These are phyloP conservation scores for Phytopythium vexans DNA, from an alignment of 352 stramenopile species.

Conservation along the genomic window DNA sequence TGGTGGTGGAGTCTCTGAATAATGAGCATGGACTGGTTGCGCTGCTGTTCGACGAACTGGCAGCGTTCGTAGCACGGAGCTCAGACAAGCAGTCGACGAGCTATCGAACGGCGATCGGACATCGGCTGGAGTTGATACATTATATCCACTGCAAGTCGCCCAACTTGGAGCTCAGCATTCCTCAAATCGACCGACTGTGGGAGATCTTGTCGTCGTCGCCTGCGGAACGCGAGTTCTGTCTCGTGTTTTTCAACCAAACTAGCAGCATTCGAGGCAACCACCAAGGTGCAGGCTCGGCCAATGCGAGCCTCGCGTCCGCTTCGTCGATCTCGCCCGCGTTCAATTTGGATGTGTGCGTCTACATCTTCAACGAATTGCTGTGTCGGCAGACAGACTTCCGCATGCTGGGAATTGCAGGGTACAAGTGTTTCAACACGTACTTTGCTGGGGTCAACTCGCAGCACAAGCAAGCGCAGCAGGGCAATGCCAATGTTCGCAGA, in stretches of 20 bases:
- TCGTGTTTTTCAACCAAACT: conserved; percentile 86
- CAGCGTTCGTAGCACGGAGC: conserved; percentile 66
- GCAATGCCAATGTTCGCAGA: conserved; percentile 6
- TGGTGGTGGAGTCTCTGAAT: conserved; percentile 72
- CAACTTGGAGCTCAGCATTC: conserved; percentile 68
- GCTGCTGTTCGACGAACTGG: conserved; percentile 83
- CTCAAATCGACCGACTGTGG: conserved; percentile 78
- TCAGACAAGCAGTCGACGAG: conserved; percentile 40
- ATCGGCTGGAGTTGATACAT: conserved; percentile 84
- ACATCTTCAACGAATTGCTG: conserved; percentile 83
- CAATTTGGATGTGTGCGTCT: conserved; percentile 65
- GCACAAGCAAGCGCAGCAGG: conserved; percentile 29
- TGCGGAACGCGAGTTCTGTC: conserved; percentile 73
- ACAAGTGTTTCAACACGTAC: conserved; percentile 87
- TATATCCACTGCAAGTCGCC: conserved; percentile 83
- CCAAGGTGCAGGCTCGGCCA: conserved; percentile 17
- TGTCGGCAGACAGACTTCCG: conserved; percentile 77
- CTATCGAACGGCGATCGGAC: conserved; percentile 75
- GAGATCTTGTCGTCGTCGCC: conserved; percentile 66
- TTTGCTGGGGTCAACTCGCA: conserved; percentile 78
- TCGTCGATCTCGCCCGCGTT: conserved; percentile 72
- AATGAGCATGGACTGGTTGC: conserved; percentile 65
- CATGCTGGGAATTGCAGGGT: conserved; percentile 69
- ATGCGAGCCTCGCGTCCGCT: conserved; percentile 14
- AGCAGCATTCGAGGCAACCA: conserved; percentile 38